A percentile compares a stretch with the other conserved stretches of the same genome.
Evolutionary conservation across 495 filamentous ascomycete species (phyloP).

Genomic region (Lasiosphaeris hirsuta): DNA sequence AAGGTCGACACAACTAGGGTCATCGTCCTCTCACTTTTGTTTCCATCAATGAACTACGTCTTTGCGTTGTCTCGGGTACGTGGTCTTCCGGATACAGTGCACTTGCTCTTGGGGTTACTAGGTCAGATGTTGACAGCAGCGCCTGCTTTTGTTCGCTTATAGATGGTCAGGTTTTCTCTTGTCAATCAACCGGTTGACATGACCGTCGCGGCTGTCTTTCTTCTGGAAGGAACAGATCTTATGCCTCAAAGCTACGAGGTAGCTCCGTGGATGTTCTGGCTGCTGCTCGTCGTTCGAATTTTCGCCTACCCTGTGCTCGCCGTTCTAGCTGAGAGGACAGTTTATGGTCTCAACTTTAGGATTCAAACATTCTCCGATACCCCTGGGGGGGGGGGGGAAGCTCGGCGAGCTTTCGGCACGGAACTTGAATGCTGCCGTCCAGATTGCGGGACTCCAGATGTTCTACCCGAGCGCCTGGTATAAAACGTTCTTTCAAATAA

Average conservation of each 20-base stretch:
- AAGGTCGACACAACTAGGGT: constrained; percentile 4
- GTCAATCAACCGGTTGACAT: constrained; percentile 6
- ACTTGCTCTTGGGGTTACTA: neutral
- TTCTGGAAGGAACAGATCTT: neutral
- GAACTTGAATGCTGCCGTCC: constrained; percentile 40
- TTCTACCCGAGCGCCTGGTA: constrained; percentile 65
- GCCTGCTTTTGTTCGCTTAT: neutral
- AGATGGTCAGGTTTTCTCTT: constrained; percentile 16
- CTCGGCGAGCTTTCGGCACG: neutral
- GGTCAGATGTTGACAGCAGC: neutral
- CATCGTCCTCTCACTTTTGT: constrained; percentile 14
- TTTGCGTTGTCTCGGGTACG: constrained; percentile 14
- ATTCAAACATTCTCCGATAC: constrained; percentile 48
- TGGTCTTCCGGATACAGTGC: neutral
- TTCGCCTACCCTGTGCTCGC: constrained; percentile 65
- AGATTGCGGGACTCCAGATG: constrained; percentile 63
- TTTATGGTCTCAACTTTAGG: constrained; percentile 67
- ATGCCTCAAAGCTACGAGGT: constrained; percentile 37
- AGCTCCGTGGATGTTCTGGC: constrained; percentile 42
- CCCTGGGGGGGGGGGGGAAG: constrained; percentile 15
- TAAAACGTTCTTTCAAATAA: constrained; percentile 48
- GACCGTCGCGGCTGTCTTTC: neutral
- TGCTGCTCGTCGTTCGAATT: constrained; percentile 66
- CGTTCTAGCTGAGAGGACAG: constrained; percentile 59
- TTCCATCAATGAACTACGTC: constrained; percentile 24